Evolutionary conservation across 1,284 basidiomycete species (phyloP), one percentile per base, ranked within the genome.

Genomic region (Trichosporon inkin): DNA sequence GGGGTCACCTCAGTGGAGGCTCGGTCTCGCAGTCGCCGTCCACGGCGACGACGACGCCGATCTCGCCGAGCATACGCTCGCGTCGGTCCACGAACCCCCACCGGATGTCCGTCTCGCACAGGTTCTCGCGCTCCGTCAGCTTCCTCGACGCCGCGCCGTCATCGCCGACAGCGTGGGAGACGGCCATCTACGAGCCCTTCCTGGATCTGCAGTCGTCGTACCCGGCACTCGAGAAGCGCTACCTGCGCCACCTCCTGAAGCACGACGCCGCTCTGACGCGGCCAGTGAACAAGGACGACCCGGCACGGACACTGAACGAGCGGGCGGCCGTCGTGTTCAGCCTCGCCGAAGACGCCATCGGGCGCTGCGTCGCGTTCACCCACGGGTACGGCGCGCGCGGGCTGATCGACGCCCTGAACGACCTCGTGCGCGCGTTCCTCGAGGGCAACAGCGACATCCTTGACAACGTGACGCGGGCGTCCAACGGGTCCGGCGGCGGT

Each of bases 171-270:
- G 62, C 62, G 16, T 96, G 93, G 93, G 91, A 95, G 70, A 86
- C 88, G 57, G 86, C 88, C 39, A 81, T 96, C 10, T 94, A 92
- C 75, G 91, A 93, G 71, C 90, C 93, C 0, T 96, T 95, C 80
- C 81, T 93, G 17, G 89, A 93, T 70, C 88, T 88, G 63, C 93
- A 96, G 71, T 81, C 85, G 16, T 87, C 92, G 57, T 96, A 94
- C 74, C 83, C 84, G 0, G 78, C 82, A 0, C 81, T 94, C 38
- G 93, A 97, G 75, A 82, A 83, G 44, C 83, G 84, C 10, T 82
- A 85, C 54, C 78, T 95, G 51, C 81, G 85, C 4, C 81, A 85
- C 40, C 80, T 82, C 24, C 81, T 90, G 16, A 37, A 77, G 74
- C 60, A 75, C 77, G 56, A 81, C 82, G 44, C 76, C 80, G 53